Conservation (phyloP, 2,329 filamentous ascomycete genomes). For the Diplodia scrobiculata region DNA sequence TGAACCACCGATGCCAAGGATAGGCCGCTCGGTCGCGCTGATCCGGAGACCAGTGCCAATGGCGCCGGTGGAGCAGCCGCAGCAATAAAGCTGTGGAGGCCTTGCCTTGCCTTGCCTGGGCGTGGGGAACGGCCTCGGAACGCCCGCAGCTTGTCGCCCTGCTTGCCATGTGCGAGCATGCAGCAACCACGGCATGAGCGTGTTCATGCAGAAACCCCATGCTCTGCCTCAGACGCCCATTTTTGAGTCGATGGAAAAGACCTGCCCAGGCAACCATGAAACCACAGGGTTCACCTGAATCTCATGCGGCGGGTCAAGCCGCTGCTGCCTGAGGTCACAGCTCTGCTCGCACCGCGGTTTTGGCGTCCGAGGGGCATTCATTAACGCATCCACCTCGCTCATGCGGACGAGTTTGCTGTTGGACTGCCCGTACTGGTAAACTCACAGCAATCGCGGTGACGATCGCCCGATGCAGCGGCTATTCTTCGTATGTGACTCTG, state of each 20-base stretch:
- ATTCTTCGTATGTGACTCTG: constrained; percentile 6
- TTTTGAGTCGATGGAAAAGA: background rate
- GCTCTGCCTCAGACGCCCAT: background rate
- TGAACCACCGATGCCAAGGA: constrained; percentile 20
- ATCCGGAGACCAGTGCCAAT: constrained; percentile 22
- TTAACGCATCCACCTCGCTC: background rate
- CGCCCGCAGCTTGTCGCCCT: constrained; percentile 2
- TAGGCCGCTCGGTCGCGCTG: constrained; percentile 17
- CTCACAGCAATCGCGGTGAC: constrained; percentile 1
- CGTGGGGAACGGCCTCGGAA: background rate
- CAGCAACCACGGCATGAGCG: background rate
- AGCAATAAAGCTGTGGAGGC: constrained; percentile 8
- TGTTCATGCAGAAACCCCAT: background rate
- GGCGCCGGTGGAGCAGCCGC: constrained; percentile 21
- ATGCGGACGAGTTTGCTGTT: background rate
- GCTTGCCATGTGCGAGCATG: constrained; percentile 10
- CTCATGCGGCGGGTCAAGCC: constrained; percentile 19
- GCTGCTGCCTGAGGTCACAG: constrained; percentile 3
- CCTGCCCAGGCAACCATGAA: background rate
- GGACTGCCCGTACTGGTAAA: background rate
- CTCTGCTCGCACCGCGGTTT: constrained; percentile 6
- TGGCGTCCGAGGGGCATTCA: background rate
- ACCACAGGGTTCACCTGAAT: background rate
- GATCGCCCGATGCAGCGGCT: constrained; percentile 8
- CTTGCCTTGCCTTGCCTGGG: constrained; percentile 13